A percentile compares a stretch with the other conserved stretches of the same genome.
Evolutionary conservation across 164 flowering plant species (phyloP).

Genomic region (Vitis rotundifolia): DNA sequence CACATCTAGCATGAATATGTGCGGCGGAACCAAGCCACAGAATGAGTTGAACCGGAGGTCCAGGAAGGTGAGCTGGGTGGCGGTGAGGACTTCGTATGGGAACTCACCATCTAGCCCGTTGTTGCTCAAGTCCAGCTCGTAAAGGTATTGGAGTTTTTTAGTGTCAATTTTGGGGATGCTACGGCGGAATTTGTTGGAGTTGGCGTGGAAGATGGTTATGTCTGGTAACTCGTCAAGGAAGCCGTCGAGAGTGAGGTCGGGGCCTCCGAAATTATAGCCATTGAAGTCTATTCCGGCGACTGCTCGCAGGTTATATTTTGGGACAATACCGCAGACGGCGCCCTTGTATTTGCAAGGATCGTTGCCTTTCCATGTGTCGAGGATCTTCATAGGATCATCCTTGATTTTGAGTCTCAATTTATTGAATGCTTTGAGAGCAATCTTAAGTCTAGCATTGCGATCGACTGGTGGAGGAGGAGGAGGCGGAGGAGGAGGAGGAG

Average conservation of each 20-base stretch:
- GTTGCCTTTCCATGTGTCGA: constrained; percentile 25
- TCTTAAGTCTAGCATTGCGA: neutral
- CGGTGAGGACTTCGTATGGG: constrained; percentile 31
- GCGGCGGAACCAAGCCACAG: constrained; percentile 31
- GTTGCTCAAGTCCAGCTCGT: constrained; percentile 65
- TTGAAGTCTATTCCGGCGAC: constrained; percentile 40
- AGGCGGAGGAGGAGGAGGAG: constrained; percentile 11
- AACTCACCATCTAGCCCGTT: constrained; percentile 38
- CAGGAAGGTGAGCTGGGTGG: constrained; percentile 33
- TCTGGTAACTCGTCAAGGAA: constrained; percentile 29
- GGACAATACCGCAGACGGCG: constrained; percentile 26
- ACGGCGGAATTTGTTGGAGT: constrained; percentile 50
- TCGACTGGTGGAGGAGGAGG: constrained; percentile 4
- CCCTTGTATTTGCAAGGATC: constrained; percentile 40
- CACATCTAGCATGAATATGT: constrained; percentile 27
- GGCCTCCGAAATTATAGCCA: constrained; percentile 18
- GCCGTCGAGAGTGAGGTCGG: constrained; percentile 13
- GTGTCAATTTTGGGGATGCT: constrained; percentile 17
- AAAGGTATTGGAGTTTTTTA: constrained; percentile 28
- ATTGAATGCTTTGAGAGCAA: constrained; percentile 12
- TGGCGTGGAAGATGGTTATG: constrained; percentile 43
- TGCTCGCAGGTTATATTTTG: constrained; percentile 1
- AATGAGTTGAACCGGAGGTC: constrained; percentile 53
- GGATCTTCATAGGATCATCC: constrained; percentile 20
- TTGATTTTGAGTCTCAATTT: constrained; percentile 16